phyloP scores from a whole-genome alignment of 306 rosid genomes.

The Cucurbita pepo region DNA sequence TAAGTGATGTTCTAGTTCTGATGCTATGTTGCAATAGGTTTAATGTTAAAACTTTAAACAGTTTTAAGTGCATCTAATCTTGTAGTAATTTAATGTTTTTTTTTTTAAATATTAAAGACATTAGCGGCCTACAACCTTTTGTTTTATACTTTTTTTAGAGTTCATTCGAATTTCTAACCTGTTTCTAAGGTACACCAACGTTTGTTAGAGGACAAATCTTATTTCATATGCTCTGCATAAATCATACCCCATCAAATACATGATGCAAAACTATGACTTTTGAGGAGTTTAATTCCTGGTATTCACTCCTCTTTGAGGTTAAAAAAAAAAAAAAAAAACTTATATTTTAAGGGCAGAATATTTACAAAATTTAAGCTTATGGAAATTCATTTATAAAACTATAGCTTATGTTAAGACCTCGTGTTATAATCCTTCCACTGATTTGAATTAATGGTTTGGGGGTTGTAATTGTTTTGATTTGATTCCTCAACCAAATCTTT shows the following conservation, averaged over 20 bases:
- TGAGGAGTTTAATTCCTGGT: neutral
- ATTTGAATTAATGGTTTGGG: neutral
- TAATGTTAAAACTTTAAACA: neutral
- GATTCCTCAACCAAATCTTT: neutral
- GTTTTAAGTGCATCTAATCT: neutral
- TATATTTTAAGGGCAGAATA: neutral
- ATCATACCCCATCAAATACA: neutral
- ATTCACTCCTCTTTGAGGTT: neutral
- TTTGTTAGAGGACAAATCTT: neutral
- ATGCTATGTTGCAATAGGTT: neutral
- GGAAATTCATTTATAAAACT: neutral
- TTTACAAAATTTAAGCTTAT: neutral
- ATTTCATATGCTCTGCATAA: neutral
- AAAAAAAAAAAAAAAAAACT: neutral
- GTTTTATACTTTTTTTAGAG: no score
- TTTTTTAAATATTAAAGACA: neutral
- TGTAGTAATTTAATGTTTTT: neutral
- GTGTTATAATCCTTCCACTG: neutral
- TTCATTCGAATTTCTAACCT: neutral
- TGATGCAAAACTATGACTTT: neutral
- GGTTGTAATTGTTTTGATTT: neutral
- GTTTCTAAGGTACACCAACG: neutral
- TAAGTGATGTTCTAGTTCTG: neutral
- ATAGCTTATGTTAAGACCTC: neutral
- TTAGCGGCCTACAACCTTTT: neutral